Evolutionary conservation across 257 asterid genomes (phyloP), one percentile per base, ranked within the genome.

Genomic region (Rauvolfia tetraphylla): DNA sequence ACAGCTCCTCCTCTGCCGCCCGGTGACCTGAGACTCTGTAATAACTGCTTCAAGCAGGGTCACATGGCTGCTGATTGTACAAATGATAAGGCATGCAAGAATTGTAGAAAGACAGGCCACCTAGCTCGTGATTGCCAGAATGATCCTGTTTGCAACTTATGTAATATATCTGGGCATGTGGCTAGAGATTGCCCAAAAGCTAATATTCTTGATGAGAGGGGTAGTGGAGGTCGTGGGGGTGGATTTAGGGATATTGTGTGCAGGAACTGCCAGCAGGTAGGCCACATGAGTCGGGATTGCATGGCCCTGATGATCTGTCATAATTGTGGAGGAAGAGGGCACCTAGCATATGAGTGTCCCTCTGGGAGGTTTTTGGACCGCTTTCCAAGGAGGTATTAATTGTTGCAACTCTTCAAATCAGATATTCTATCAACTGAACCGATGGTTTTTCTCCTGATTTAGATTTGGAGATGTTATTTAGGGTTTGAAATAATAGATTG

Each of bases 61-160:
- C 88, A 85, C 41, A 58, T 78, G 71, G 86, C 86, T 67, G 80
- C 75, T 15, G 86, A 83, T 67, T 85, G 88, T 79, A 87, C 88
- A 7, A 87, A 89, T 33, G 91, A 82, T 68, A 89, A 85, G 81
- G 93, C 89, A 7, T 89, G 91, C 86, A 89, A 87, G 76, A 89
- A 87, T 68, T 89, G 93, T 59, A 73, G 93, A 81, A 84, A 87
- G 80, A 81, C 91, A 22, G 93, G 93, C 71, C 84, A 84, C 80
- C 69, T 87, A 31, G 90, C 93, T 1, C 91, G 88, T 69, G 93
- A 89, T 46, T 89, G 91, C 76, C 83, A 63, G 54, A 80, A 86
- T 57, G 91, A 87, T 17, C 91, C 93, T 18, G 90, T 89, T 27
- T 89, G 93, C 86, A 89, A 89, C 76, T 41, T 76, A n/a, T 89